A percentile compares a stretch with the other conserved stretches of the same genome.
Conservation (phyloP, 1,139 yeast genomes). For the Lodderomyces orthopsilosis region DNA sequence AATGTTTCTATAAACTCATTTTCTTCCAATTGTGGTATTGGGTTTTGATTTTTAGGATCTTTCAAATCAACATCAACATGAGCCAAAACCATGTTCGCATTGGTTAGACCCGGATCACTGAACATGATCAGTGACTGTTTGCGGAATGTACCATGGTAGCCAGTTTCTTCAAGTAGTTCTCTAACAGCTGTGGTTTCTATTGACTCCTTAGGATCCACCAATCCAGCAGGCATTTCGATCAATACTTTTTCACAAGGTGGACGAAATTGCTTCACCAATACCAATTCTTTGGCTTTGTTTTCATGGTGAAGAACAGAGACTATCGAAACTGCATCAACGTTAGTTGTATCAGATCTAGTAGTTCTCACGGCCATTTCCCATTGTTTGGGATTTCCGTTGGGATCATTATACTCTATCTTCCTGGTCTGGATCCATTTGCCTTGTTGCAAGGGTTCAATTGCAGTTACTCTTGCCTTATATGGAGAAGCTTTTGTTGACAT, state of each 20-base stretch:
- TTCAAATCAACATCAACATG: conserved; percentile 73
- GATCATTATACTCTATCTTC: conserved; percentile 67
- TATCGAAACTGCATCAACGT: conserved; percentile 86
- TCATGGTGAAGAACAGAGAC: conserved; percentile 63
- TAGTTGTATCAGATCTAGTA: conserved; percentile 66
- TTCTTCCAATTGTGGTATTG: conserved; percentile 75
- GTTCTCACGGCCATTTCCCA: conserved; percentile 93
- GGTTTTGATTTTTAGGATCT: conserved; percentile 62
- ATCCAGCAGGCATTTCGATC: conserved; percentile 93
- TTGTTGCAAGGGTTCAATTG: conserved; percentile 27
- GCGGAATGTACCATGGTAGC: conserved; percentile 66
- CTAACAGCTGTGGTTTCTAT: conserved; percentile 79
- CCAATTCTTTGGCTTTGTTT: conserved; percentile 47
- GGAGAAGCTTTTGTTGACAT: conserved; percentile 32
- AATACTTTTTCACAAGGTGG: conserved; percentile 89
- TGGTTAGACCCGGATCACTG: conserved; percentile 93
- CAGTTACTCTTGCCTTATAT: conserved; percentile 30
- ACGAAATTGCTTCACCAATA: conserved; percentile 84
- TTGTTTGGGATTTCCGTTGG: conserved; percentile 60
- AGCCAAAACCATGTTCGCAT: conserved; percentile 81
- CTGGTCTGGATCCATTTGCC: conserved; percentile 50
- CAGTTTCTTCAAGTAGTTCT: conserved; percentile 90
- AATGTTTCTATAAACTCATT: conserved; percentile 87
- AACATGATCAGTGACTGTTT: conserved; percentile 54
- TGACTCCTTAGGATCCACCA: conserved; percentile 80